Evolutionary conservation across 75 land plant genomes (phyloP).

Genomic region (Pseudotsuga menziesii): DNA sequence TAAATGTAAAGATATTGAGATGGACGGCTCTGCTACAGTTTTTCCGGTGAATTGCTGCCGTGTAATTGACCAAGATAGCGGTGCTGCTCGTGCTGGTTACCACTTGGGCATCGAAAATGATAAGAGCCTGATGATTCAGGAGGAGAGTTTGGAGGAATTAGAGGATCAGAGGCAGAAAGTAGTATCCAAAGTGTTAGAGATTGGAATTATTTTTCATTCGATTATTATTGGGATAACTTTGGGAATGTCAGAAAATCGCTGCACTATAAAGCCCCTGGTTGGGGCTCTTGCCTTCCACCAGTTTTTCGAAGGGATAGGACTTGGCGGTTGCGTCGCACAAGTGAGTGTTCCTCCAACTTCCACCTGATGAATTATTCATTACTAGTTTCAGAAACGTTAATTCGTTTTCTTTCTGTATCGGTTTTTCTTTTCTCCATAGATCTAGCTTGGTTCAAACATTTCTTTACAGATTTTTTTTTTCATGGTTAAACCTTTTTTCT

Average conservation of each 20-base stretch:
- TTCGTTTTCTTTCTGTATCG: too few relatives aligned
- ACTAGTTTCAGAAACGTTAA: too few relatives aligned
- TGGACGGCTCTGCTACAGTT: neutral
- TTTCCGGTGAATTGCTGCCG: neutral
- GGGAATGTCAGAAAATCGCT: constrained; percentile 60
- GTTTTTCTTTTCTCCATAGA: too few relatives aligned
- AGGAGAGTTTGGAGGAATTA: constrained; percentile 1
- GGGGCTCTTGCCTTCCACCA: constrained; percentile 57
- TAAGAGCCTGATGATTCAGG: too few relatives aligned
- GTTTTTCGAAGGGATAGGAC: constrained; percentile 66
- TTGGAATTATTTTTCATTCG: constrained; percentile 56
- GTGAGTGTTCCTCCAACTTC: constrained; percentile 14
- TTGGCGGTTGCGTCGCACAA: constrained; percentile 66
- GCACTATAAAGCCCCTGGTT: constrained; percentile 52
- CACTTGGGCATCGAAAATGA: neutral
- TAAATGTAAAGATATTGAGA: neutral
- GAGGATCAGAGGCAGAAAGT: constrained; percentile 47
- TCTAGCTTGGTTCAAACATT: too few relatives aligned
- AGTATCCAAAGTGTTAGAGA: constrained; percentile 52
- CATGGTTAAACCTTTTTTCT: too few relatives aligned
- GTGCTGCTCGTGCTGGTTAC: neutral
- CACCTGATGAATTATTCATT: neutral
- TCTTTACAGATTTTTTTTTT: too few relatives aligned
- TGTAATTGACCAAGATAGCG: neutral
- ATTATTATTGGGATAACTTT: constrained; percentile 58